Base-by-base conservation (phyloP, 495 filamentous ascomycete species). In the Annulohypoxylon nitens region DNA sequence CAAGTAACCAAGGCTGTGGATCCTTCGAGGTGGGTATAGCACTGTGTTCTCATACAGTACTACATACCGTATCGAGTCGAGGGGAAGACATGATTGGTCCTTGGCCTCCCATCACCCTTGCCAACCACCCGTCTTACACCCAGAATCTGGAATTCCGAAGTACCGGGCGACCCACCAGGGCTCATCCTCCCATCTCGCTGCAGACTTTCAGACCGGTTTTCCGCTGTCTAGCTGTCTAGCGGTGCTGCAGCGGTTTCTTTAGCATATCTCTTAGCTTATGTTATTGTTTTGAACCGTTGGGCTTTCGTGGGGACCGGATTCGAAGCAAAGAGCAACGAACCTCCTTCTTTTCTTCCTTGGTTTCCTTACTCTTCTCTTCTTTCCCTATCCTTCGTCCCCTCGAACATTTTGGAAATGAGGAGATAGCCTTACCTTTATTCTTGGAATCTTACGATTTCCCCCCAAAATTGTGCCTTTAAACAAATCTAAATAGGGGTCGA, bases 61-160 rank as follows among this genome's bases (percentile, higher is more conserved):
- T 39, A 60, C 70, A 68, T 73, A 73, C 70, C 70, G 70, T 73
- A 73, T 73, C 50, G 8, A 63, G 70, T 51, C 54, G 23, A 68
- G 64, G 37, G 34, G 43, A 43, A 18, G 41, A 68, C 50, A 36
- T 73, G 70, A 73, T 73, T 73, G 70, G 70, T 34, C 37, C 16
- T 50, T 33, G 59, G 23, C 36, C 39, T 18, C 14, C 58, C 41
- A 47, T 68, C 45, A 68, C 60, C 65, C 70, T 73, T 69, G 64
- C 71, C 71, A 74, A 62, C 71, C 65, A 69, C 66, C 66, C 66
- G 33, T 63, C 64, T 64, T 63, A 59, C 64, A 60, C 61, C 61
- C 50, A 70, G 57, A 70, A 74, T 63, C 62, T 70, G 71, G 67
- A 70, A 74, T 70, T 59, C 71, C 67, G 67, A 63, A 66, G 57